These are phyloP conservation scores for Erucastrum elatum DNA, from an alignment of 345 rosid genomes.

Conservation along the genomic window DNA sequence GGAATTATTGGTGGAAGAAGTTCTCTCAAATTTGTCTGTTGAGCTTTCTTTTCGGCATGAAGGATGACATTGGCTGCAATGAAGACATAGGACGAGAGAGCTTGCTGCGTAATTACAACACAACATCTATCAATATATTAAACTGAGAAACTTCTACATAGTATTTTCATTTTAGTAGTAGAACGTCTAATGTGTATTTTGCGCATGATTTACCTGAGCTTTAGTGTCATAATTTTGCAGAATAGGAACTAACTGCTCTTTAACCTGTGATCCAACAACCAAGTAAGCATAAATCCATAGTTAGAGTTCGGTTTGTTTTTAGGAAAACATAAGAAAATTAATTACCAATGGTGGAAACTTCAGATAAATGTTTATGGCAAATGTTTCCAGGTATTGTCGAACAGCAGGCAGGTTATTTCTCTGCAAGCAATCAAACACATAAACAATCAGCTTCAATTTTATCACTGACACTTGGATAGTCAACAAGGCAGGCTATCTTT, in stretches of 20 bases:
- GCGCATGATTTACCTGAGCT: conserved; percentile 72
- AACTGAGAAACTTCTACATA: not conserved
- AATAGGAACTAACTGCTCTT: conserved; percentile 76
- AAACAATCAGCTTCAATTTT: not conserved
- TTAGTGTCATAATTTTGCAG: conserved; percentile 66
- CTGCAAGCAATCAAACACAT: conserved; percentile 44
- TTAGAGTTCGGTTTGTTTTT: not conserved
- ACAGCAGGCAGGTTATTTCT: conserved; percentile 90
- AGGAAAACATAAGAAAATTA: conserved; percentile 3
- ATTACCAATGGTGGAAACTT: conserved; percentile 84
- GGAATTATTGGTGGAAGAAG: conserved; percentile 91
- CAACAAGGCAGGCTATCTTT: not conserved
- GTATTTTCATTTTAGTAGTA: not conserved
- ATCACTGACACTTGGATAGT: not conserved
- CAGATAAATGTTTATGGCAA: conserved; percentile 78
- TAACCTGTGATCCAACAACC: conserved; percentile 56
- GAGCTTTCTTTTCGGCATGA: conserved; percentile 62
- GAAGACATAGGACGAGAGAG: conserved; percentile 94
- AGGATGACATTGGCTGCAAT: conserved; percentile 89
- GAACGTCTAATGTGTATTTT: not conserved
- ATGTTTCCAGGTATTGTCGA: conserved; percentile 95
- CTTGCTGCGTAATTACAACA: conserved; percentile 55
- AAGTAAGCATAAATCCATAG: not conserved
- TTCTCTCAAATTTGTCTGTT: conserved; percentile 65
- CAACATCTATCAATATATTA: conserved; percentile 13